phyloP scores from a whole-genome alignment of 345 rosid species.

The Tarenaya hassleriana region DNA sequence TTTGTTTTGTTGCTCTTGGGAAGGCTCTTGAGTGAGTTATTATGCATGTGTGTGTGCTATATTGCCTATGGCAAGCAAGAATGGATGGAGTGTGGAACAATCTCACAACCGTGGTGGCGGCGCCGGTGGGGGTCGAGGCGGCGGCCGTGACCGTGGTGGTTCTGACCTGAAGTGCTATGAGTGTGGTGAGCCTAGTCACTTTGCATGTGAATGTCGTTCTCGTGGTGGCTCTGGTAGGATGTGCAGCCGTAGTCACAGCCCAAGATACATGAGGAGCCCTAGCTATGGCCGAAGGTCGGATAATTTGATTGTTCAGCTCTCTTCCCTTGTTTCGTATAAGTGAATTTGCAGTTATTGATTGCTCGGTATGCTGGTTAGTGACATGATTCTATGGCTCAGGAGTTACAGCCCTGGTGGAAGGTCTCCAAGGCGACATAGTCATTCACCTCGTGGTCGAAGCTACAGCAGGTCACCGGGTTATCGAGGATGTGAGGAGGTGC shows the following conservation, averaged over 20 bases:
- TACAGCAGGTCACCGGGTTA: conserved; percentile 87
- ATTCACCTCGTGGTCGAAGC: conserved; percentile 72
- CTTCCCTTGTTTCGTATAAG: neutral
- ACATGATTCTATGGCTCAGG: conserved; percentile 30
- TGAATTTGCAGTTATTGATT: neutral
- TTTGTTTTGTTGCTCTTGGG: no score
- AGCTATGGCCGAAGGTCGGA: conserved; percentile 72
- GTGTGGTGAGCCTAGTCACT: conserved; percentile 89
- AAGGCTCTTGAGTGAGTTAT: no score
- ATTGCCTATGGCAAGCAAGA: conserved; percentile 43
- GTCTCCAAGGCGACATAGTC: conserved; percentile 77
- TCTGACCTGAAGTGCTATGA: conserved; percentile 88
- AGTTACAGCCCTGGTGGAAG: conserved; percentile 87
- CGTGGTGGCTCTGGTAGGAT: conserved; percentile 74
- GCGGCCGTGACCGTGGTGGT: conserved; percentile 73
- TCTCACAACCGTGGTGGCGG: conserved; percentile 76
- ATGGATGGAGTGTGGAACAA: conserved; percentile 87
- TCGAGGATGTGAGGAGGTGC: conserved; percentile 73
- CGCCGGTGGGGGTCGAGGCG: conserved; percentile 42
- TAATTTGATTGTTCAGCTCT: neutral
- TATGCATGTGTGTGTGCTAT: no score
- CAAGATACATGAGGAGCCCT: conserved; percentile 78
- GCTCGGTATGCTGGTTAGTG: neutral
- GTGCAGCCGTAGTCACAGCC: conserved; percentile 62
- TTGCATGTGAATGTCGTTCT: conserved; percentile 77